Base-by-base conservation (phyloP, 2,329 filamentous ascomycete genomes). In the Simplicillium sp. region DNA sequence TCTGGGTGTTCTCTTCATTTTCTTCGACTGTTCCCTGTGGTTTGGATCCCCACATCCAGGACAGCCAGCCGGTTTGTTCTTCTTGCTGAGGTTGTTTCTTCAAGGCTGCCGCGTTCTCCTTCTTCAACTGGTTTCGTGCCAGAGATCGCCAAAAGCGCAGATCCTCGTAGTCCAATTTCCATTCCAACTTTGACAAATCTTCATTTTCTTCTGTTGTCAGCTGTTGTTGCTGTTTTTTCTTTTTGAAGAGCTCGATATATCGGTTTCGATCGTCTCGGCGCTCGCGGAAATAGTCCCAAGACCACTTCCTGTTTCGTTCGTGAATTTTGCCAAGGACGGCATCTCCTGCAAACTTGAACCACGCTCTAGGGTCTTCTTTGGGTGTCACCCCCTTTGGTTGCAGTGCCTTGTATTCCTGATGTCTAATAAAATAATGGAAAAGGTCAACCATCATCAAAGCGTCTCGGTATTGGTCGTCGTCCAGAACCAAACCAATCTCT, bases 351-450 rank as follows among this genome's bases (percentile, higher is more conserved):
- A 97, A 99, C 43, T 75, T 77, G 41, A 98, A 69, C 92, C 92
- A 99, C 1, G 90, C 92, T 31, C 79, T 77, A 12, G 92, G 90
- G 51, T 97, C 87, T 59, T 97, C 87, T 56, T 88, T 94, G 0
- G 87, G 85, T 0, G 76, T 75, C 43, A 81, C 75, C 1, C 72
- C 81, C 56, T 94, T 92, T 4, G 92, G 92, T 53, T 95, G 87
- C 44, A 88, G 71, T 52, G 84, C 90, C 58, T 94, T 94, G 67
- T 97, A 96, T 59, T 99, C 90, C 59, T 97, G 92, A 50, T 98
- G 92, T 28, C 90, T 82, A 51, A 96, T 85, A 60, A 97, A 98
- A 64, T 95, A 97, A 61, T 98, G 92, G 68, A 99, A 98, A 3
- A 97, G 71, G 57, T 99, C 92, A 2, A 97, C 85, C 69, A 99